Base-by-base conservation (phyloP, 306 rosid genomes). In the Cucumis hystrix region DNA sequence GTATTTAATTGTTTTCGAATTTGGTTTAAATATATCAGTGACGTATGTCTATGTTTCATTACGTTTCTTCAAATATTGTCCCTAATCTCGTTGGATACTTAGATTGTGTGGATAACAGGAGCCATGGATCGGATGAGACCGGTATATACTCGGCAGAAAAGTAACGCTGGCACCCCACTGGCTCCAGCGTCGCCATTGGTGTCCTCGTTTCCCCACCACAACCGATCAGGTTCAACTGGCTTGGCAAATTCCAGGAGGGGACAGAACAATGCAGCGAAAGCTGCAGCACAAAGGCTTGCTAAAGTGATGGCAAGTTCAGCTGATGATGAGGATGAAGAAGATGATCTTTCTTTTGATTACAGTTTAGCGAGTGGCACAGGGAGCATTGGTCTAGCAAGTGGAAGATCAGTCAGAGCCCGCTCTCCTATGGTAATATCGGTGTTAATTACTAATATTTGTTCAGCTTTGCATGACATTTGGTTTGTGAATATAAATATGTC, bases 221-320 rank as follows among this genome's bases (percentile, higher is more conserved):
- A 67, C 1, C 92, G 88, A 77, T 30, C 83, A 8, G 91, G 71
- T 40, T 90, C 96, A 39, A 21, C 76, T 1, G 95, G 96, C 60
- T 12, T 85, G 81, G 60, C 56, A 1, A 84, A 74, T 41, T 47
- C 79, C 30, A 85, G 88, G 85, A 90, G 89, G 85, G 83, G 88
- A 5, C 97, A 85, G 90, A 92, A 86, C 81, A 80, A 3, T 25
- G 89, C 93, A 16, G 83, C 96, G 8, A 91, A 91, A 85, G 97
- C 99, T 8, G 97, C 99, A 2, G 99, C 99, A 1, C 97, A 92
- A 75, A 88, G 97, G 84, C 97, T 95, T n/a, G 99, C 97, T n/a
- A 93, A 89, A 79, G 97, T 91, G 47, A 95, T 95, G 99, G 86
- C 99, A 65, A 79, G 85, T 75, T 88, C 82, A 3, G 83, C 77